These are phyloP conservation scores for Paspalum notatum DNA, from an alignment of 176 grass and related monocot species.

Conservation along the genomic window DNA sequence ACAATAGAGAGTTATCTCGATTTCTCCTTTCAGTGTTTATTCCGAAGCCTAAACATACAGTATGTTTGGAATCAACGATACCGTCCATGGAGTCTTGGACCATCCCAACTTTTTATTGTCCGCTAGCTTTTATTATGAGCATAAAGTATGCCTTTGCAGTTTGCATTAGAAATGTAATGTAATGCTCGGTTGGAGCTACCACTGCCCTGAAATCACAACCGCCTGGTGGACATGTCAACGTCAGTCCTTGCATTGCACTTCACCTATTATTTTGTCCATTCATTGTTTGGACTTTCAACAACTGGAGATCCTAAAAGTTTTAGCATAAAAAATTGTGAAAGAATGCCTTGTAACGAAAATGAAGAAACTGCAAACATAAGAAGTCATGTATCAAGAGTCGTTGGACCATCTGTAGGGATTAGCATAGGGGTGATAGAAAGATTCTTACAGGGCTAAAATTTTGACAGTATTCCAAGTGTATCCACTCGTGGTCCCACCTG, in stretches of 20 bases:
- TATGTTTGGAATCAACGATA: not conserved
- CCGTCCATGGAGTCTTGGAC: conserved; percentile 19
- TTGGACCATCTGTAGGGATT: not conserved
- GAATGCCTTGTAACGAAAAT: not conserved
- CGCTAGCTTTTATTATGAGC: not conserved
- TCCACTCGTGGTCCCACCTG: not conserved
- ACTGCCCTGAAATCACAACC: conserved; percentile 13
- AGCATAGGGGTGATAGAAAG: not conserved
- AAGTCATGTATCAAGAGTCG: not conserved
- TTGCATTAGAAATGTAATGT: not conserved
- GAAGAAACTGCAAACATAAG: not conserved
- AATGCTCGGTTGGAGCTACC: not conserved
- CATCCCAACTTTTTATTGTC: not conserved
- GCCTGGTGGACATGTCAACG: conserved; percentile 1
- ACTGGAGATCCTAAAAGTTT: not conserved
- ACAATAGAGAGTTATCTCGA: not conserved
- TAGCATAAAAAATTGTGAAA: not conserved
- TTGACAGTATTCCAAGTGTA: not conserved
- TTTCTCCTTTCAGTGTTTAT: conserved; percentile 26
- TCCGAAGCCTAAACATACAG: not conserved
- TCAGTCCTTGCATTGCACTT: conserved; percentile 12
- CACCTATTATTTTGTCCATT: conserved; percentile 26
- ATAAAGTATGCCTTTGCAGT: conserved; percentile 2
- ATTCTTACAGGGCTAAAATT: not conserved
- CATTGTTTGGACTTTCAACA: not conserved